Percentiles rank a stretch among this genome's conserved stretches.
Conservation (phyloP, 805 yeast species). For the Nakazawaea wickerhamii region DNA sequence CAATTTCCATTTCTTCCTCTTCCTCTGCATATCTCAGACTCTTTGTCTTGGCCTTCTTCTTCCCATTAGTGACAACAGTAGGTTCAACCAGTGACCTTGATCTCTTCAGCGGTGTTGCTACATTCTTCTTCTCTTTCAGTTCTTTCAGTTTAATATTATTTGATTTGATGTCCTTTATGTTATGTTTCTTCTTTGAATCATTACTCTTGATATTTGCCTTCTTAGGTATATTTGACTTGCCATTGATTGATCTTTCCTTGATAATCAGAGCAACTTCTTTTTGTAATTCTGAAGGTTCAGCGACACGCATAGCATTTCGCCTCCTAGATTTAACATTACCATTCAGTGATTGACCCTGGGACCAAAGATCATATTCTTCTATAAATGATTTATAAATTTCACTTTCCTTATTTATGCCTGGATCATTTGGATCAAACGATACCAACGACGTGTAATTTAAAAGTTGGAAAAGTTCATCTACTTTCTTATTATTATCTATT, state of each 20-base stretch:
- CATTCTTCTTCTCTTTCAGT: not conserved
- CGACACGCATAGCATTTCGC: constrained; percentile 20
- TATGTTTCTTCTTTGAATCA: not conserved
- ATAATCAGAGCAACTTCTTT: constrained; percentile 16
- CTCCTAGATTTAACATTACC: constrained; percentile 19
- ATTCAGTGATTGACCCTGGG: constrained; percentile 20
- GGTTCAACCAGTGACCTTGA: not conserved
- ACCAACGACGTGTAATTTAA: constrained; percentile 55
- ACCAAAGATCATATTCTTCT: constrained; percentile 34
- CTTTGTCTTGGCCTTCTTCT: not conserved
- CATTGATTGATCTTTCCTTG: too few relatives aligned
- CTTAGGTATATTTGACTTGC: too few relatives aligned
- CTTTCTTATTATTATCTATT: constrained; percentile 40
- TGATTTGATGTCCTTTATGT: not conserved
- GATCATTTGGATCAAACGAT: constrained; percentile 50
- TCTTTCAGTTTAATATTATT: not conserved
- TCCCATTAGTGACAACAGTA: not conserved
- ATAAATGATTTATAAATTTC: constrained; percentile 27
- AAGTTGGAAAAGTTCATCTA: constrained; percentile 61
- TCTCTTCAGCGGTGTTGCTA: not conserved
- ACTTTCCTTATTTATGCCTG: constrained; percentile 29
- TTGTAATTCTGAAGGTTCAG: constrained; percentile 18
- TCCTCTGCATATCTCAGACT: constrained; percentile 5
- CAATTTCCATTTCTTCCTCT: constrained; percentile 7
- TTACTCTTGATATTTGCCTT: not conserved